A percentile compares a stretch with the other conserved stretches of the same genome.
Evolutionary conservation across 139 green algal species (phyloP).

Genomic region (Volvox reticuliferus): DNA sequence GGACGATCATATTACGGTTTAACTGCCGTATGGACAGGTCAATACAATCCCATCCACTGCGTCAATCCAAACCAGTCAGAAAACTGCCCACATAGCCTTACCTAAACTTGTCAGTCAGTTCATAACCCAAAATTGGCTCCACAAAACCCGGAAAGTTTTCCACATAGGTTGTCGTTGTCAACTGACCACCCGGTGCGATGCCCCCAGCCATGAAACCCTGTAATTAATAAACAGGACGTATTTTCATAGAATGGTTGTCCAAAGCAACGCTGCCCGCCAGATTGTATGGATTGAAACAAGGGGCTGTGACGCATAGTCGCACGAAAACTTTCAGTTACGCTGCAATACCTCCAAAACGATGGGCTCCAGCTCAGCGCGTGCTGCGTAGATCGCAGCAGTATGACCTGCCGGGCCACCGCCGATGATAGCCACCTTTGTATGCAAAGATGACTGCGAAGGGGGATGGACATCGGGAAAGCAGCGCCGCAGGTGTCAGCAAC

Average conservation of each 20-base stretch:
- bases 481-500: no score
- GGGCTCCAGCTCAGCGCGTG: constrained; percentile 79
- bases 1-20: no score
- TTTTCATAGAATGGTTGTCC: no score
- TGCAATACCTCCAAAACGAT: constrained; percentile 79
- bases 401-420: constrained; percentile 86
- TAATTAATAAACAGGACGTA: not conserved
- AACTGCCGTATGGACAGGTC: no score
- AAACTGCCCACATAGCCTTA: constrained; percentile 7
- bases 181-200: constrained; percentile 81
- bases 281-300: no score
- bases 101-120: constrained; percentile 70
- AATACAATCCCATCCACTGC: no score
- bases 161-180: constrained; percentile 85
- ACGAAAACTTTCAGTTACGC: not conserved
- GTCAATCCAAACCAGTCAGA: no score
- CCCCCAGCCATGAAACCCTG: constrained; percentile 81
- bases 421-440: constrained; percentile 81
- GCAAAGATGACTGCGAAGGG: not conserved
- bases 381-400: constrained; percentile 83
- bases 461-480: not conserved
- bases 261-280: no score
- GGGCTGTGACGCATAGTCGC: no score
- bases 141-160: constrained; percentile 88
- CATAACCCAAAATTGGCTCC: constrained; percentile 76